Base-by-base conservation (phyloP, 176 grass and related monocot genomes). In the Juncus inflexus region DNA sequence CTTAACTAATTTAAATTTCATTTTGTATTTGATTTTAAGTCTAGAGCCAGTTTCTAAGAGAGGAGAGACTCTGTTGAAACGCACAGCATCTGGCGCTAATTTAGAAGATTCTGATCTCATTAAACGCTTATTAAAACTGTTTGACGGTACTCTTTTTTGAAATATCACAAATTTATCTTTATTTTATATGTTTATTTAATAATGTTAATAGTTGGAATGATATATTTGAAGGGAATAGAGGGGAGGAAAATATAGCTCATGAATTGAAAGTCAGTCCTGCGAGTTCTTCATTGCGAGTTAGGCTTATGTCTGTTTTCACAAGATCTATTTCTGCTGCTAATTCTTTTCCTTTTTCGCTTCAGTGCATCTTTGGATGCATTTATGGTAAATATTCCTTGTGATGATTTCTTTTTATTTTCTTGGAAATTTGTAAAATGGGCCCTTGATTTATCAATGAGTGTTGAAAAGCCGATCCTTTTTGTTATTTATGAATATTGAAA, bases 341-440 rank as follows among this genome's bases (percentile, higher is more conserved):
- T 58, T 35, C 79, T 75, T 96, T 96, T 77, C 91, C 91, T 28
- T 83, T 84, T 75, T 87, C 91, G 59, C 79, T 96, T 62, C 87
- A 90, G 60, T 87, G 91, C 73, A 87, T 96, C 70, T 96, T 96
- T 65, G 76, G 78, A 36, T 96, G 87, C 81, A 90, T 96, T 62
- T 90, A 86, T 60, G 91, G 91, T 96, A 83, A 55, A 16, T 47
- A 61, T 15, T 49, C 66, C 42, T 77, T 75, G 2, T 40, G 50
- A 52, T 38, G 19, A 28, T 28, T 28, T 28, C 19, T 28, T 28
- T 28, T 15, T 16, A 40, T 43, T 63, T 47, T 47, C 2, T n/a
- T 15, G 1, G 28, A 61, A 61, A 15, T 61, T 61, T 42, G 41
- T 37, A 69, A 88, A 28, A 55, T 4, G 3, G 61, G 66, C 3